Base-by-base conservation (phyloP, 495 filamentous ascomycete genomes). In the Neurospora sp. region DNA sequence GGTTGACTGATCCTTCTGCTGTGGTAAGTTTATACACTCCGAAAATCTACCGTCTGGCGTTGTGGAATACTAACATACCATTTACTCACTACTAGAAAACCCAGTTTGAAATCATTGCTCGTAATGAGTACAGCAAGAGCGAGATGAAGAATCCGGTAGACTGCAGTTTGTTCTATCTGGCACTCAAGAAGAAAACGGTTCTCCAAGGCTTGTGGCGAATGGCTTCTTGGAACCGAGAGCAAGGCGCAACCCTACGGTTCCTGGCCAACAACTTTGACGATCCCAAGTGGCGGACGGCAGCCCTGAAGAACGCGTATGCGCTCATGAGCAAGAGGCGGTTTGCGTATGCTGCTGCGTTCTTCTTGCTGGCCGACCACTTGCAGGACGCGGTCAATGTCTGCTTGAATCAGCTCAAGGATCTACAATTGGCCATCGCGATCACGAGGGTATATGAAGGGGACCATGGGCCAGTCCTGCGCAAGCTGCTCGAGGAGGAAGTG, bases 301-400 rank as follows among this genome's bases (percentile, higher is more conserved):
- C 96, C 12, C 80, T 96, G 72, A 99, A 99, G 82, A 99, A 99
- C 78, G 96, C 96, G 2, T 99, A 97, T 81, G 94, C 95, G n/a
- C 80, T 99, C 72, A 90, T 98, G 78, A 95, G 94, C 59, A 96
- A 94, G 82, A 89, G 92, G 44, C 87, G 96, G 77, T 97, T 96
- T 81, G 91, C 94, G 85, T 99, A 99, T 77, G 96, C 96, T 8
- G 96, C 94, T 7, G 91, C 94, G 3, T 98, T 97, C 79, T 99
- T 99, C 84, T 85, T 99, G 39, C 86, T 99, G 2, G 96, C 94
- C 11, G 95, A 92, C 73, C 90, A 92, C 76, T 82, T 96, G 22
- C 88, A 90, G 68, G 94, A 97, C 80, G 95, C 96, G 16, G 90
- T 93, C 41, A 91, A 91, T 76, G 90, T 99, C 39, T 91, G 94